Conservation (phyloP, 176 grass and related monocot genomes). For the Miscanthus lutarioriparius region DNA sequence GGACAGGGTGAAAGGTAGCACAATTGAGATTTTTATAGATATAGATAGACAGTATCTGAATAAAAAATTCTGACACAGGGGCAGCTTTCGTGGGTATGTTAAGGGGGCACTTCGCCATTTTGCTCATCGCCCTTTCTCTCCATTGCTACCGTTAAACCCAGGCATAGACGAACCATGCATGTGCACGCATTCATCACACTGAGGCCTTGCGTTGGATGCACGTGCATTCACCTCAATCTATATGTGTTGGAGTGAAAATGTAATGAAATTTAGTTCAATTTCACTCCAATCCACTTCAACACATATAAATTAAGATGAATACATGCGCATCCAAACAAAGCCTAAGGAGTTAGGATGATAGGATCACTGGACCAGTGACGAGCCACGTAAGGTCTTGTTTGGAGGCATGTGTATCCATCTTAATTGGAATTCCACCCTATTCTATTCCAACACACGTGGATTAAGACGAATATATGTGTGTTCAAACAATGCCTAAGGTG, state of each 20-base stretch:
- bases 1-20: background rate
- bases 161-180: conserved; percentile 17
- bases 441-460: no score
- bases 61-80: conserved; percentile 17
- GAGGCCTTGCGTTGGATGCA: no score
- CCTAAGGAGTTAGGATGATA: background rate
- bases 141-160: background rate
- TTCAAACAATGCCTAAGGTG: no score
- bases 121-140: background rate
- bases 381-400: background rate
- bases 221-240: no score
- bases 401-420: no score
- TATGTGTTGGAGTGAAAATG: no score
- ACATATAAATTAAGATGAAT: no score
- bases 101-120: background rate
- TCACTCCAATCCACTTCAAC: no score
- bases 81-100: conserved; percentile 44
- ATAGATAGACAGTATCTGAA: background rate
- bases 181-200: conserved; percentile 2
- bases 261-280: no score
- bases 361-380: background rate
- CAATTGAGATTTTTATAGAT: background rate
- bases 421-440: no score
- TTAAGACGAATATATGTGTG: no score
- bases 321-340: no score